Evolutionary conservation across 108 stramenopile species (phyloP), one percentile per base, ranked within the genome.

Genomic region (Mediolabrus comicus): DNA sequence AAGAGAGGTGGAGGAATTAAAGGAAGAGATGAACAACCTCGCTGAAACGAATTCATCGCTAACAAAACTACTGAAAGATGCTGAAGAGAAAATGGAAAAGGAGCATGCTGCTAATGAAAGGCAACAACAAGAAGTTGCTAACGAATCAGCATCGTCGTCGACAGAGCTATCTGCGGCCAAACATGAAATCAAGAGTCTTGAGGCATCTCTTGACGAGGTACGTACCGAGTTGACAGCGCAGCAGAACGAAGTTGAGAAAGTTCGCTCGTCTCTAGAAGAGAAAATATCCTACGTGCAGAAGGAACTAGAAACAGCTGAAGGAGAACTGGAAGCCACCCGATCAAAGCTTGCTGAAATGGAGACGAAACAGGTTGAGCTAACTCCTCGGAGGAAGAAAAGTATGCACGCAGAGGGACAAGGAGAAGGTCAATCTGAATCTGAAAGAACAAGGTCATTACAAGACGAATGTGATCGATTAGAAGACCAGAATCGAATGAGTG

Each of bases 401-500:
- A n/a, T n/a, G n/a, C 22, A 8, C 8, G 33, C 33, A 33, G 33
- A 52, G n/a, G n/a, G n/a, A n/a, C n/a, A 52, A 52, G 51, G 59
- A 41, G 43, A 70, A 74, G 51, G 8, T 8, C 75, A 87, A 59
- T 67, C 79, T 25, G 74, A 87, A 39, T 92, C 91, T 33, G 33
- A 33, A n/a, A n/a, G n/a, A n/a, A n/a, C 72, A 16, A 69, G 74
- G 25, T 72, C 81, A 27, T 72, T 95, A 13, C 71, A 80, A 58
- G 58, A 70, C 25, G 83, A 85, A 27, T 71, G 74, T 64, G 79
- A 84, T 38, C 83, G 83, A 46, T 65, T 92, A 27, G 80, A 89
- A 63, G 85, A 92, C 46, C 91, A 95, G 58, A 86, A 88, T 62
- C 72, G 91, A 38, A 95, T 95, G 90, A 75, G 79, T 31, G 77